Percentiles rank a stretch among this genome's conserved stretches.
phyloP scores from a whole-genome alignment of 129 eudicot species.

The Centaurea solstitialis region DNA sequence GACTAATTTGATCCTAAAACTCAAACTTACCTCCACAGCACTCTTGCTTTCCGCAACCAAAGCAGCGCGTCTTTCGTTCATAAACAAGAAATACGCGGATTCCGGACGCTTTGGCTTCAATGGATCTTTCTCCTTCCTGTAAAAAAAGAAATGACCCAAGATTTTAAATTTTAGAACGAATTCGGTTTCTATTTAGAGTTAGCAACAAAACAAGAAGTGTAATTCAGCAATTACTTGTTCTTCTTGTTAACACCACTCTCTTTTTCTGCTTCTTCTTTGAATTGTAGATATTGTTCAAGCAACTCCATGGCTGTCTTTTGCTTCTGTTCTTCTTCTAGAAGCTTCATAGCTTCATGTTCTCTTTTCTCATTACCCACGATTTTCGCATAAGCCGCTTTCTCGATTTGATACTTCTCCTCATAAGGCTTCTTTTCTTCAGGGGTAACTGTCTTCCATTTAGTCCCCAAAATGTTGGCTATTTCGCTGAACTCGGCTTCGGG shows the following conservation, averaged over 20 bases:
- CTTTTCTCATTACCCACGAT: conserved; percentile 76
- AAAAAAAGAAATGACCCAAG: neutral
- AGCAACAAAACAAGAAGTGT: neutral
- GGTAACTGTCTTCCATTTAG: conserved; percentile 78
- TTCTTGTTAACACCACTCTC: conserved; percentile 57
- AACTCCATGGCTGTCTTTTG: conserved; percentile 95
- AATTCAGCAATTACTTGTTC: conserved; percentile 52
- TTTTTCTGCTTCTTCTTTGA: conserved; percentile 67
- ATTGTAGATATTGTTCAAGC: conserved; percentile 85
- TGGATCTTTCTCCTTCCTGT: conserved; percentile 91
- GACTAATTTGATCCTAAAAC: neutral
- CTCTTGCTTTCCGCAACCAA: conserved; percentile 65
- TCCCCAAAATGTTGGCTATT: conserved; percentile 63
- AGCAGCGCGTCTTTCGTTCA: conserved; percentile 66
- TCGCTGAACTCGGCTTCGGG: conserved; percentile 88
- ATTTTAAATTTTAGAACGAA: neutral
- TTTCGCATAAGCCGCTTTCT: conserved; percentile 78
- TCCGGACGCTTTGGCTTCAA: conserved; percentile 91
- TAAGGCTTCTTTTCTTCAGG: conserved; percentile 95
- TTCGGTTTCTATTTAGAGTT: neutral
- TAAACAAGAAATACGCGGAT: conserved; percentile 79
- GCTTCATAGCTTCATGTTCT: conserved; percentile 90
- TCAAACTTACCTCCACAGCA: conserved; percentile 52
- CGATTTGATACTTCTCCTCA: conserved; percentile 79
- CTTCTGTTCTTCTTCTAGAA: conserved; percentile 85